Percentiles rank a stretch among this genome's conserved stretches.
phyloP scores from a whole-genome alignment of 192 early-diverging fungal species.

The Dispira simplex region DNA sequence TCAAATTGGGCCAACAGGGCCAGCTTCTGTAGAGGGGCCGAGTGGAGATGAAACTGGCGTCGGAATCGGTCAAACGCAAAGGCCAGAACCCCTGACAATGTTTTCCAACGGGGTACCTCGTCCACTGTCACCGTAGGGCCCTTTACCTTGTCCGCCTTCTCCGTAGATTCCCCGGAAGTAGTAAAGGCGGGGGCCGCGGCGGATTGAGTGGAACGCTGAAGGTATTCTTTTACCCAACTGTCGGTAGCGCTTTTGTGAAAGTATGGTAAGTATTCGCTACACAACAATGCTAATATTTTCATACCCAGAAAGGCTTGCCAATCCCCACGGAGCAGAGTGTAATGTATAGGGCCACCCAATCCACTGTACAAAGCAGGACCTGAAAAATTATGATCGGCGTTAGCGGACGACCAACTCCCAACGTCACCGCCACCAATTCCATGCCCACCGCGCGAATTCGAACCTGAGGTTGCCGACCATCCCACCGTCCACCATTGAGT shows the following conservation, averaged over 20 bases:
- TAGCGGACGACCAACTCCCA: neutral
- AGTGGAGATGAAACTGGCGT: constrained; percentile 8
- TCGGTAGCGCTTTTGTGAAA: constrained; percentile 9
- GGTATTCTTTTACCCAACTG: constrained; percentile 6
- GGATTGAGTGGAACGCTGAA: neutral
- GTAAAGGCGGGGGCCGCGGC: neutral
- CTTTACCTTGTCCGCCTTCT: neutral
- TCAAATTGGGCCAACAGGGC: neutral
- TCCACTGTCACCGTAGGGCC: neutral
- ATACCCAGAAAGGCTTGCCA: constrained; percentile 4
- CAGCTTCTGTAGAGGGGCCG: constrained; percentile 9
- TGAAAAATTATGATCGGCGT: neutral
- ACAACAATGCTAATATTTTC: constrained; percentile 3
- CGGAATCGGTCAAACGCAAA: constrained; percentile 8
- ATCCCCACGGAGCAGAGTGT: constrained; percentile 9
- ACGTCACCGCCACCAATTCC: too few relatives aligned
- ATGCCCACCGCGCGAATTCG: too few relatives aligned
- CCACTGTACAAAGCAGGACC: neutral
- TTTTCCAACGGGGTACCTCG: neutral
- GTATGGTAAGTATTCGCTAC: constrained; percentile 1
- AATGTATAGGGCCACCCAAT: neutral
- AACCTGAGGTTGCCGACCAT: too few relatives aligned
- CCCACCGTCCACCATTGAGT: too few relatives aligned
- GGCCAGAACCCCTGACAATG: neutral
- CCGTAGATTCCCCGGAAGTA: neutral